Base-by-base conservation (phyloP, 176 grass and related monocot species). In the Zoysia japonica region DNA sequence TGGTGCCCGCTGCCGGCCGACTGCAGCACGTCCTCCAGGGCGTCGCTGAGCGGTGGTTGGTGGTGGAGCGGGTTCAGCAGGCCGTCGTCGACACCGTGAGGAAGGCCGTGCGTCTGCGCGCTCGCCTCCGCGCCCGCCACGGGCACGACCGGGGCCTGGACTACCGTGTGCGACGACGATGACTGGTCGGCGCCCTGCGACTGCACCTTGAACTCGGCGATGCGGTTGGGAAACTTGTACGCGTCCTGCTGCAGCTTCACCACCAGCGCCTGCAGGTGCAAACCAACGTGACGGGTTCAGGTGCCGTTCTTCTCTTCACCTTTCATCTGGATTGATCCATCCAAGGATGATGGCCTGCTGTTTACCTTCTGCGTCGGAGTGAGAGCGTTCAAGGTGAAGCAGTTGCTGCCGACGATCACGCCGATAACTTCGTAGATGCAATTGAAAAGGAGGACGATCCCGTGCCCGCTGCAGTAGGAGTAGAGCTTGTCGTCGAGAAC, bases 191-290 rank as follows among this genome's bases (percentile, higher is more conserved):
- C 80, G 57, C 69, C 6, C 57, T 81, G 82, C 37, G 85, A 16
- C 72, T 88, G 83, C 82, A 87, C 77, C 56, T 84, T 89, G 71
- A 91, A 89, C 57, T 94, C 92, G 1, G 78, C 16, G 51, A 94
- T 94, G 50, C 75, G 81, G 65, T 62, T 42, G 12, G 86, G 89
- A 44, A 81, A 87, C 85, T 82, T 85, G 79, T 94, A 94, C 43
- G 92, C 89, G 79, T 94, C 86, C 69, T 94, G 89, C 79, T 91
- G 89, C 44, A 94, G 49, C 70, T 94, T 91, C 80, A 28, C 67
- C 59, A 91, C 86, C 78, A 89, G 45, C 7, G 66, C 84, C 91
- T 93, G 80, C 66, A 81, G 17, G 16, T 17, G 0, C 14, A 17
- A 17, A 28, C 0, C 28, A 28, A 28, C 28, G 28, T 6, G 48